phyloP scores from a whole-genome alignment of 73 alveolate genomes.

The Symbiodinium natans region DNA sequence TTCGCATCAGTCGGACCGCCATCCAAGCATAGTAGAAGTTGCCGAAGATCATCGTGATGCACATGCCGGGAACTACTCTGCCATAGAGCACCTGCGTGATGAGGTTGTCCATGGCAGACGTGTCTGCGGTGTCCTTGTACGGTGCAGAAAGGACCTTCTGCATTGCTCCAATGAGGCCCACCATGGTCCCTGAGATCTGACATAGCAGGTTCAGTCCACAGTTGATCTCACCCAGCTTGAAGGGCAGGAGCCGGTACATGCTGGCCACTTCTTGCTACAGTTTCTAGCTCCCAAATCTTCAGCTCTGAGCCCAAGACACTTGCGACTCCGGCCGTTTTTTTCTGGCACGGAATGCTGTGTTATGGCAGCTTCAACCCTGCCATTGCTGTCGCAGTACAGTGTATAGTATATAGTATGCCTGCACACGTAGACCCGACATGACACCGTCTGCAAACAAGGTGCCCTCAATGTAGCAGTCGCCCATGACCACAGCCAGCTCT shows the following conservation, averaged over 20 bases:
- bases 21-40: slow-evolving; percentile 64
- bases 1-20: slow-evolving; percentile 54
- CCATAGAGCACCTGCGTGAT: not conserved
- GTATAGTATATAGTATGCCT: too few relatives aligned
- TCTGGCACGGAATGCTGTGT: too few relatives aligned
- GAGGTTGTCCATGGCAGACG: too few relatives aligned
- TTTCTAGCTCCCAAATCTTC: too few relatives aligned
- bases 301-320: too few relatives aligned
- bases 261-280: too few relatives aligned
- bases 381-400: too few relatives aligned
- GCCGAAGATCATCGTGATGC: slow-evolving; percentile 65
- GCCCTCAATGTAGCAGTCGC: slow-evolving; percentile 77
- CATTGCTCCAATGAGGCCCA: slow-evolving; percentile 40
- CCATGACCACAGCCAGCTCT: slow-evolving; percentile 75
- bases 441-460: too few relatives aligned
- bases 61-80: slow-evolving; percentile 41
- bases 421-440: too few relatives aligned
- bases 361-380: too few relatives aligned
- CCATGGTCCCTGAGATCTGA: slow-evolving; percentile 52
- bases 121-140: not conserved
- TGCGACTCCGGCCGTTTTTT: too few relatives aligned
- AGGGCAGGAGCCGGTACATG: not conserved
- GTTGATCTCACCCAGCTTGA: slow-evolving; percentile 28
- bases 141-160: slow-evolving; percentile 14
- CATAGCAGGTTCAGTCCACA: slow-evolving; percentile 57